A percentile compares a stretch with the other conserved stretches of the same genome.
phyloP scores from a whole-genome alignment of 2,329 filamentous ascomycete species.

The Fusarium avenaceum region DNA sequence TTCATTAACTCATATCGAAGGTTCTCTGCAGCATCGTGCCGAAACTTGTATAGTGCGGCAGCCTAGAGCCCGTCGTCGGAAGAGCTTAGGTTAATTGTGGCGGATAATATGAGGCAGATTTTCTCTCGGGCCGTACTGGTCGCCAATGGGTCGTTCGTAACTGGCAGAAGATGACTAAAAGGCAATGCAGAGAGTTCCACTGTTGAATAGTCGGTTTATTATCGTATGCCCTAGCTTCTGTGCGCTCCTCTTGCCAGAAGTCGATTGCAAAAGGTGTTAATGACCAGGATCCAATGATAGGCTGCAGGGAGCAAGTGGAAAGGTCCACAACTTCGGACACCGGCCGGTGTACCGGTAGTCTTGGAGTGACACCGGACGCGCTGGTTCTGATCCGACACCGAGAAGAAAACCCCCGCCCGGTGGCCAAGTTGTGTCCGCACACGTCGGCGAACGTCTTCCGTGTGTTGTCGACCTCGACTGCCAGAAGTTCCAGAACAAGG shows the following conservation, averaged over 20 bases:
- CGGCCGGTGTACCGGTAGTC: constrained; percentile 19
- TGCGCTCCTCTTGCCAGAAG: constrained; percentile 20
- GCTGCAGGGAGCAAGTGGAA: constrained; percentile 4
- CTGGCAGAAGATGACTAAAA: constrained; percentile 25
- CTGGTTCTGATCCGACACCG: constrained; percentile 42
- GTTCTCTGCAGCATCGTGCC: constrained; percentile 8
- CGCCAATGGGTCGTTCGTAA: constrained; percentile 4
- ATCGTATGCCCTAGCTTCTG: constrained; percentile 21
- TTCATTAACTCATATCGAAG: not conserved
- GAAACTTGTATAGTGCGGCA: constrained; percentile 4
- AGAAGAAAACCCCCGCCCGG: constrained; percentile 31
- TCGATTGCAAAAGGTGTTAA: constrained; percentile 5
- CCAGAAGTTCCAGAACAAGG: constrained; percentile 19
- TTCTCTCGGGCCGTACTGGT: constrained; percentile 9
- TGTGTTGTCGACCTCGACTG: constrained; percentile 9
- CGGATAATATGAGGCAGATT: constrained; percentile 10
- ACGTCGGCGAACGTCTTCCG: constrained; percentile 19
- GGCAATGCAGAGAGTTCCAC: constrained; percentile 28
- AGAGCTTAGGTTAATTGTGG: constrained; percentile 7
- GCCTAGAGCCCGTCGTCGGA: constrained; percentile 3
- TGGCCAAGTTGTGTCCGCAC: constrained; percentile 17
- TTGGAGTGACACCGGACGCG: constrained; percentile 18
- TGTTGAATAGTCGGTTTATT: constrained; percentile 21
- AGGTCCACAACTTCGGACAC: constrained; percentile 22
- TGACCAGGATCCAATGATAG: constrained; percentile 25